phyloP scores from a whole-genome alignment of 176 grass and related monocot species.

The Musa acuminata region DNA sequence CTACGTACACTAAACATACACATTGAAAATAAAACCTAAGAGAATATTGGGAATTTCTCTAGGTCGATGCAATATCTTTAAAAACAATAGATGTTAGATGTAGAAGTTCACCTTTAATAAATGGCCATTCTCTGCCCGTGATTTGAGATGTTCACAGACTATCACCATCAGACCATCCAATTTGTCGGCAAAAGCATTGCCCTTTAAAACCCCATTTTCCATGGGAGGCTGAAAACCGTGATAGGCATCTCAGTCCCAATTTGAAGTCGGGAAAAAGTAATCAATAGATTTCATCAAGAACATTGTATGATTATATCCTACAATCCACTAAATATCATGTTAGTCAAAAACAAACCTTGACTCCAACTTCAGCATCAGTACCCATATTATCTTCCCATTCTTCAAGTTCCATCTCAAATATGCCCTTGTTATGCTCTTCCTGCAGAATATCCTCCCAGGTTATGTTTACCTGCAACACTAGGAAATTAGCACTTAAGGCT shows the following conservation, averaged over 20 bases:
- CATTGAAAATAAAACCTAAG: not conserved
- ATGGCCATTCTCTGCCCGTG: slow-evolving; percentile 32
- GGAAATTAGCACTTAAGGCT: slow-evolving; percentile 18
- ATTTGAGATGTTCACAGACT: slow-evolving; percentile 77
- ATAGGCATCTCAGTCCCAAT: not conserved
- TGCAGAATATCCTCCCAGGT: slow-evolving; percentile 71
- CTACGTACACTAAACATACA: not conserved
- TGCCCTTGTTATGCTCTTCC: slow-evolving; percentile 71
- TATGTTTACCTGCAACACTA: slow-evolving; percentile 67
- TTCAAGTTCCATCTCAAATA: slow-evolving; percentile 95
- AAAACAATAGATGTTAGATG: slow-evolving; percentile 6
- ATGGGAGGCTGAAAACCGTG: not conserved
- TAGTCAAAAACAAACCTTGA: slow-evolving; percentile 15
- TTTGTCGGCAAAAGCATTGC: slow-evolving; percentile 66
- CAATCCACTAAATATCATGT: not conserved
- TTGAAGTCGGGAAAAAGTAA: not conserved
- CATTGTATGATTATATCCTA: not conserved
- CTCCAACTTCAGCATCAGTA: slow-evolving; percentile 30
- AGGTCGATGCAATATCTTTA: not conserved
- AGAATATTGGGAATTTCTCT: not conserved
- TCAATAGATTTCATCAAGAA: not conserved
- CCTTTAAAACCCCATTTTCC: slow-evolving; percentile 26
- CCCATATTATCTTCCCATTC: slow-evolving; percentile 46
- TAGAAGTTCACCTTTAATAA: slow-evolving; percentile 35
- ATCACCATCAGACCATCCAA: slow-evolving; percentile 84